Base-by-base conservation (phyloP, 768 basidiomycete species). In the Termitomyces sp. region DNA sequence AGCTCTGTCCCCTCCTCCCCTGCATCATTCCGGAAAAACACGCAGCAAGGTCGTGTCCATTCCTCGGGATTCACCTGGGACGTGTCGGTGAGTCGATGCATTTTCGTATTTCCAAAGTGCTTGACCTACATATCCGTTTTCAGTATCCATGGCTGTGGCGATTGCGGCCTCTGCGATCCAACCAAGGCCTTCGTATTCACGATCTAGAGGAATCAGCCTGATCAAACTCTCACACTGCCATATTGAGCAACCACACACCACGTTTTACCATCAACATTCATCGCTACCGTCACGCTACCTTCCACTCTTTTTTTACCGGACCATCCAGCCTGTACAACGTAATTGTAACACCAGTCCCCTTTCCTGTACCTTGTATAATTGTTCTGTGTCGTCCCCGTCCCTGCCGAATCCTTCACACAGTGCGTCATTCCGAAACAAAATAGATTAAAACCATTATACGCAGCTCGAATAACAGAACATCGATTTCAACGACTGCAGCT, bases 371-470 rank as follows among this genome's bases (percentile, higher is more conserved):
- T 57, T 40, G 36, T 56, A 56, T 49, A 56, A 36, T 30, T 23
- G 10, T 26, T 7, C 23, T 23, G 23, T 23, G 23, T 23, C 23
- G 23, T 28, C 10, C 46, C 32, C 14, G 20, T 26, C 30, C 48
- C 28, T 38, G 40, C 56, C 30, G 28, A 13, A 20, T 18, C 18
- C 30, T 47, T 38, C 26, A 55, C 51, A 54, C 50, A 47, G 32
- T 28, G 30, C 20, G 51, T 56, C 38, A 44, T 43, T 46, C 33
- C 54, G 32, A 44, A 35, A 32, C 44, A 47, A 50, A 57, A 60
- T 64, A 60, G 55, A 61, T 61, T 59, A 44, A 54, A 59, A 57
- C 36, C 50, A 61, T 64, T 61, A 61, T 64, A 64, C 63, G 63
- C 58, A 61, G 52, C 63, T 64, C 50, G 41, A 57, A 54, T 55